phyloP scores from a whole-genome alignment of 2,329 filamentous ascomycete genomes.

The Trichophyton rubrum region DNA sequence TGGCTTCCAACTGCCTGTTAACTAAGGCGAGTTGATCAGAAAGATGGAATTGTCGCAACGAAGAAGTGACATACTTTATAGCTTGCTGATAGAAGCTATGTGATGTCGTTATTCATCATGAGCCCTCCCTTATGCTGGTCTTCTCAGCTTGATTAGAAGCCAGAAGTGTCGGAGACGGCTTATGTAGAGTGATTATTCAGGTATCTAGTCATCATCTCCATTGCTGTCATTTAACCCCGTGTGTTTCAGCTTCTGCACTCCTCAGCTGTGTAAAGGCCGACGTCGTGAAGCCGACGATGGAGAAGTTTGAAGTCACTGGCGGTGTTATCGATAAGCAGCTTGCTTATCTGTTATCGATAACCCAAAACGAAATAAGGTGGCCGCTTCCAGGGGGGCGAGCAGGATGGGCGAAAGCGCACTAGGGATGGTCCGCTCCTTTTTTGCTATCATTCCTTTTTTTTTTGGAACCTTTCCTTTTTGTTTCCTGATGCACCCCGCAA shows the following conservation, averaged over 20 bases:
- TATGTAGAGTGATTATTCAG: neutral
- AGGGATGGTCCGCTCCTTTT: neutral
- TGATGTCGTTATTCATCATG: neutral
- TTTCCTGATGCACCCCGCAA: constrained; percentile 1
- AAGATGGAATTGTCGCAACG: neutral
- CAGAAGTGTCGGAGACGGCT: neutral
- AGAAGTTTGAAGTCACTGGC: neutral
- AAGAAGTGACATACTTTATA: neutral
- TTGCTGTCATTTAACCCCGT: too few species aligned
- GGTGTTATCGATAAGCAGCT: neutral
- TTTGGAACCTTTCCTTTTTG: too few species aligned
- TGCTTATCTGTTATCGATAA: neutral
- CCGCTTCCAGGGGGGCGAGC: neutral
- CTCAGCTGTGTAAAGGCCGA: neutral
- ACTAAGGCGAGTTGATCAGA: neutral
- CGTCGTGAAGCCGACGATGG: neutral
- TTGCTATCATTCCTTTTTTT: neutral
- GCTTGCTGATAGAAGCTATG: too few species aligned
- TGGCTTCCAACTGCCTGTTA: neutral
- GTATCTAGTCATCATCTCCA: neutral
- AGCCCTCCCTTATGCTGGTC: neutral
- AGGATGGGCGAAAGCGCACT: neutral
- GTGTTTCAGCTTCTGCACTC: neutral
- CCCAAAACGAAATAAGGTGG: neutral
- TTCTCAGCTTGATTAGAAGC: neutral